phyloP scores from a whole-genome alignment of 768 basidiomycete species.

The Kwoniella dendrophila region DNA sequence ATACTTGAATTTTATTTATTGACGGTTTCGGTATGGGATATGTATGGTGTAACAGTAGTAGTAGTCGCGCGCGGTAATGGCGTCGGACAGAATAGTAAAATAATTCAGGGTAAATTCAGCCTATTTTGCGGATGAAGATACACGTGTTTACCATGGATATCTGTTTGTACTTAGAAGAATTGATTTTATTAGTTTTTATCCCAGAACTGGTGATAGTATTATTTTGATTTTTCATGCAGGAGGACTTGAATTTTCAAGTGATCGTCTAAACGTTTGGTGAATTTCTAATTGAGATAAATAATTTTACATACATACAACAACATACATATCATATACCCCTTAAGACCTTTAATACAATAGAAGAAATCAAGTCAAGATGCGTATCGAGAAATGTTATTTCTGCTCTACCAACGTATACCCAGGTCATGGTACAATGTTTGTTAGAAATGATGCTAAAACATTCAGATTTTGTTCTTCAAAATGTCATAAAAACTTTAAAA shows the following conservation, averaged over 20 bases:
- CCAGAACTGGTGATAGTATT: neutral
- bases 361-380: slow-evolving; percentile 61
- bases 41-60: no score
- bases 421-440: slow-evolving; percentile 94
- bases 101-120: neutral
- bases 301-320: neutral
- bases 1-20: no score
- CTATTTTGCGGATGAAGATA: neutral
- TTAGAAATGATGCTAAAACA: slow-evolving; percentile 95
- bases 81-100: slow-evolving; percentile 11
- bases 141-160: neutral
- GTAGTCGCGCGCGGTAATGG: no score
- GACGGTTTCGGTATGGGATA: neutral
- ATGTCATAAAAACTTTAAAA: slow-evolving; percentile 99
- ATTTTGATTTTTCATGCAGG: no score
- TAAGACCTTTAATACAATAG: no score
- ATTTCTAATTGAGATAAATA: no score
- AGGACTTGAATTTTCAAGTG: no score
- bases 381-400: slow-evolving; percentile 98
- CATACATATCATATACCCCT: neutral
- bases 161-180: neutral
- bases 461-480: slow-evolving; percentile 98
- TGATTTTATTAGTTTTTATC: neutral
- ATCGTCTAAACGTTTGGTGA: no score
- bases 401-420: slow-evolving; percentile 97